A percentile compares a stretch with the other conserved stretches of the same genome.
Evolutionary conservation across 441 rosid species (phyloP).

Genomic region (Gossypium trilobum): DNA sequence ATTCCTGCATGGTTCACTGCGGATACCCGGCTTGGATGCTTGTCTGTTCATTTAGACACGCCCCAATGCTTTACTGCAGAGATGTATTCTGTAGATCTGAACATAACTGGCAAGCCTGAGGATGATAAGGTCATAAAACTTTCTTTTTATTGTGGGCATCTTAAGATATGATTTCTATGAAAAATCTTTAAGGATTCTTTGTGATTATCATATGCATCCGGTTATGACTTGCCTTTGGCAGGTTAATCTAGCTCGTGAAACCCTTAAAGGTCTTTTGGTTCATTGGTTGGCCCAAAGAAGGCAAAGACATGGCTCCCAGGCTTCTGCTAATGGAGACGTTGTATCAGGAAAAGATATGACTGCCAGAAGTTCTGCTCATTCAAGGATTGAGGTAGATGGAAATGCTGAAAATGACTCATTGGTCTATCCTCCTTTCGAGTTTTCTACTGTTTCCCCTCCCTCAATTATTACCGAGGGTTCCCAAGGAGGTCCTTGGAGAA

Average conservation of each 20-base stretch:
- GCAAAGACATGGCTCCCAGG: conserved; percentile 56
- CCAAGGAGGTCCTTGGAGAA: conserved; percentile 97
- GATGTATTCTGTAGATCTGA: conserved; percentile 95
- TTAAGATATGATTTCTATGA: not conserved
- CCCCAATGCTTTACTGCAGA: conserved; percentile 99
- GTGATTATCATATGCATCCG: not conserved
- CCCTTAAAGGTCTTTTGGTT: conserved; percentile 83
- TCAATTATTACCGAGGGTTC: conserved; percentile 91
- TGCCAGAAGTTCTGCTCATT: conserved; percentile 44
- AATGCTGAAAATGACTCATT: conserved; percentile 58
- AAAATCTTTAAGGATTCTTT: not conserved
- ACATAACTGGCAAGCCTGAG: conserved; percentile 87
- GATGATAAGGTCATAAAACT: conserved; percentile 74
- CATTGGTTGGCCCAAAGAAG: conserved; percentile 82
- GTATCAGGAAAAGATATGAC: conserved; percentile 50
- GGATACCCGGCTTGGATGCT: conserved; percentile 93
- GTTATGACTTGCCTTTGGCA: conserved; percentile 29
- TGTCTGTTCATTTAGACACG: conserved; percentile 91
- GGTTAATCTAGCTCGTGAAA: conserved; percentile 96
- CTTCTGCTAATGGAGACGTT: conserved; percentile 60
- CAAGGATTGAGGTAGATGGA: conserved; percentile 65
- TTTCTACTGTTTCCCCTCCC: conserved; percentile 68
- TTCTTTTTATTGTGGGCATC: not conserved
- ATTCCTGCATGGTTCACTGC: conserved; percentile 97
- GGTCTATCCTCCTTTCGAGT: conserved; percentile 86